Evolutionary conservation across 2,329 filamentous ascomycete species (phyloP), one percentile per base, ranked within the genome.

Genomic region (Pseudonectria buxi): DNA sequence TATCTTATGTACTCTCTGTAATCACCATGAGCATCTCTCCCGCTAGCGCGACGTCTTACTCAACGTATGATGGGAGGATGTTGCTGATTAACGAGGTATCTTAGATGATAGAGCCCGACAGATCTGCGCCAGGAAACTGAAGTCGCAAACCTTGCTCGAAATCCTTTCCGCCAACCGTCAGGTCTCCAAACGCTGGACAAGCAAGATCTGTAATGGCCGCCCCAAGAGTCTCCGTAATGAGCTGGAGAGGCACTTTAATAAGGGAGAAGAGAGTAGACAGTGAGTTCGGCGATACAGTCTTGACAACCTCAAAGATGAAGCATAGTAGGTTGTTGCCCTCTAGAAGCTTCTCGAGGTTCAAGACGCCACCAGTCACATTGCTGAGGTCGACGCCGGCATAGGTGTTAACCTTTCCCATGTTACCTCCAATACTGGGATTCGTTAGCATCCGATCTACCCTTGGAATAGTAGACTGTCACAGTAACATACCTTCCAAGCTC

Each of bases 281-380:
- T 5, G 28, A 37, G 30, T 40, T 40, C 13, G 38, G 38, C 2
- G 38, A 22, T 22, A 22, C 57, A 14, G 61, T 56, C 40, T 62
- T 53, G 11, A 62, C 54, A 4, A 58, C 44, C 30, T 71, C 56
- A 33, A 57, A 48, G 7, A 49, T 40, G 12, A 58, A 56, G 18
- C 68, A 72, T n/a, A 62, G 32, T 4, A 64, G 50, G 40, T 74
- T 72, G 47, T 73, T 68, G 12, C 62, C 64, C 28, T 72, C 41
- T 4, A 63, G 41, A 0, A 73, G 48, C 6, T 54, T 62, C 6
- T 53, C 36, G 4, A 53, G 35, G 40, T 68, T 71, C 41, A 65
- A 63, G 1, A 72, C 53, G 10, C 67, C 67, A 10, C 63, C 59
- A 1, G 68, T 68, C 10, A 71, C n/a, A 31, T 69, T 51, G 3